Conservation (phyloP, 2,329 filamentous ascomycete species). For the Bipolaris oryzae region DNA sequence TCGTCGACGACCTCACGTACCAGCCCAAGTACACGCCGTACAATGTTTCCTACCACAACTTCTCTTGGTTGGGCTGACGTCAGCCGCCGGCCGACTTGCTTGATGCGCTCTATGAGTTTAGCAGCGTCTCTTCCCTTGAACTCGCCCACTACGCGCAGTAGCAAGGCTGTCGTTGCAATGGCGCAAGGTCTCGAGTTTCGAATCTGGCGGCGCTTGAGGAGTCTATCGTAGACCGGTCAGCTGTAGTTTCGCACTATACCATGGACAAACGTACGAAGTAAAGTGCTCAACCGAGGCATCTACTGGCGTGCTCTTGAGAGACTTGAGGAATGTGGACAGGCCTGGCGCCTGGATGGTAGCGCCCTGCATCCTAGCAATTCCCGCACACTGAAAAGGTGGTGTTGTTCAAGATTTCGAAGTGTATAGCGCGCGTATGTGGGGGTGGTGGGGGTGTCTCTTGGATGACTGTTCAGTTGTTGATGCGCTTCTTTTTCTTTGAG, state of each 20-base stretch:
- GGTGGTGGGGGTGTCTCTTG: slow-evolving; percentile 28
- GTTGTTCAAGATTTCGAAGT: slow-evolving; percentile 3
- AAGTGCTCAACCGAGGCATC: slow-evolving; percentile 84
- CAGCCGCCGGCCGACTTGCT: slow-evolving; percentile 76
- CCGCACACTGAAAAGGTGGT: background rate
- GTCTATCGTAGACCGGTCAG: slow-evolving; percentile 55
- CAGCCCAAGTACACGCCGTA: slow-evolving; percentile 84
- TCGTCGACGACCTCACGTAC: slow-evolving; percentile 91
- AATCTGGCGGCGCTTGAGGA: slow-evolving; percentile 91
- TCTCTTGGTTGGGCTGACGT: slow-evolving; percentile 86
- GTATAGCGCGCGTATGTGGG: slow-evolving; percentile 19
- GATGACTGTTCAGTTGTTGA: slow-evolving; percentile 1
- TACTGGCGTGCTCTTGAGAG: slow-evolving; percentile 70
- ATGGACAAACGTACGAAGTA: slow-evolving; percentile 68
- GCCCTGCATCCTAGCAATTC: slow-evolving; percentile 32
- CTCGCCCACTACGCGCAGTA: slow-evolving; percentile 83
- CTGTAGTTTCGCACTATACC: slow-evolving; percentile 3
- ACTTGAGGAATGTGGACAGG: slow-evolving; percentile 78
- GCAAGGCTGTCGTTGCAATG: slow-evolving; percentile 85
- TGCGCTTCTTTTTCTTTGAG: background rate
- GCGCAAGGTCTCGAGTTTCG: slow-evolving; percentile 86
- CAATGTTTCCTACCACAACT: slow-evolving; percentile 92
- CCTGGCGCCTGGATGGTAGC: slow-evolving; percentile 65
- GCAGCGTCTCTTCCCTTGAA: slow-evolving; percentile 79
- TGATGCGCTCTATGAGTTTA: slow-evolving; percentile 79